A percentile compares a stretch with the other conserved stretches of the same genome.
phyloP scores from a whole-genome alignment of 78 protist species.

The Speleostelium caveatum region DNA sequence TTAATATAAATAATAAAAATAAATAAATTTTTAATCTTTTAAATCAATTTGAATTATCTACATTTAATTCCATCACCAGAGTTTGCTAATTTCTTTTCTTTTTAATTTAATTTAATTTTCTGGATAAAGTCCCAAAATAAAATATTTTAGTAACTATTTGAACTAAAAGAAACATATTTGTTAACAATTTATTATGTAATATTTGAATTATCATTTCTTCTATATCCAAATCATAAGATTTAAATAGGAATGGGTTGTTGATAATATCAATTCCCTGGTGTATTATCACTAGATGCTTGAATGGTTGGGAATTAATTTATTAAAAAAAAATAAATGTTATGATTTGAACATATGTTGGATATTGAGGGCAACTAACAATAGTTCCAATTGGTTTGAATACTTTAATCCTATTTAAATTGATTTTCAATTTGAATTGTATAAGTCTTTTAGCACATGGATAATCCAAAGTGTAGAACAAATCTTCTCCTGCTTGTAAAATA shows the following conservation, averaged over 20 bases:
- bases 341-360: neutral
- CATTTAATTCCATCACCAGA: too few relatives aligned
- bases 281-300: constrained; percentile 45
- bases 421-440: constrained; percentile 7
- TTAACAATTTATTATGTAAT: too few relatives aligned
- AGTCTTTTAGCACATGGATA: constrained; percentile 47
- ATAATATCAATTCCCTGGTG: constrained; percentile 43
- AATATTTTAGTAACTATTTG: too few relatives aligned
- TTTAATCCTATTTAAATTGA: constrained; percentile 65
- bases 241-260: constrained; percentile 11
- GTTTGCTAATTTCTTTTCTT: too few relatives aligned
- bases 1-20: too few relatives aligned
- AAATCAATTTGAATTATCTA: too few relatives aligned
- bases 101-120: too few relatives aligned
- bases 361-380: too few relatives aligned
- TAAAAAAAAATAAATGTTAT: too few relatives aligned
- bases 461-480: constrained; percentile 57
- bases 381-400: constrained; percentile 68
- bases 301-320: constrained; percentile 65
- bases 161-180: too few relatives aligned
- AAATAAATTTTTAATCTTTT: too few relatives aligned
- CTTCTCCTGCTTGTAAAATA: constrained; percentile 1
- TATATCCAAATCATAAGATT: constrained; percentile 46
- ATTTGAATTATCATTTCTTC: constrained; percentile 19
- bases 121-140: too few relatives aligned